Evolutionary conservation across 2,329 filamentous ascomycete species (phyloP).

Genomic region (Alternaria burnsii): DNA sequence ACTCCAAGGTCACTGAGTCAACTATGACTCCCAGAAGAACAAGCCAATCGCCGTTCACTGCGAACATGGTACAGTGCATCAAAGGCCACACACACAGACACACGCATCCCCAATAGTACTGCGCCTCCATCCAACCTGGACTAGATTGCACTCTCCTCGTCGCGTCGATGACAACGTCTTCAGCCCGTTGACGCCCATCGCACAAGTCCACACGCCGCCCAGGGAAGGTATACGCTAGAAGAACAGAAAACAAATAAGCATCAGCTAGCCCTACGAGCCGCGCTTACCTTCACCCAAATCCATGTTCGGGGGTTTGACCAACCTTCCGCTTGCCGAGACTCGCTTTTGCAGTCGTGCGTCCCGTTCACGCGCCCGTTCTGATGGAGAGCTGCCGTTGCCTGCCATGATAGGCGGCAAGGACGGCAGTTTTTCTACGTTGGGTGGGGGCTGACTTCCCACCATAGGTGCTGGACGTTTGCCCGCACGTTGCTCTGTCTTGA

Average conservation of each 20-base stretch:
- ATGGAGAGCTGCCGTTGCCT: conserved; percentile 52
- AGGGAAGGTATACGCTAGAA: conserved; percentile 48
- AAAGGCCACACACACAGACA: background rate
- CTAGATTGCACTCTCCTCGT: conserved; percentile 4
- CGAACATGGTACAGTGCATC: conserved; percentile 1
- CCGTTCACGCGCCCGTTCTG: conserved; percentile 48
- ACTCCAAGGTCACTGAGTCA: background rate
- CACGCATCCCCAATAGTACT: background rate
- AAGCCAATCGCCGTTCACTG: background rate
- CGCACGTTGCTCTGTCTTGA: conserved; percentile 65
- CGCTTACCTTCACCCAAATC: conserved; percentile 48
- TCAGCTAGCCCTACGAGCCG: conserved; percentile 38
- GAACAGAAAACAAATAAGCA: conserved; percentile 39
- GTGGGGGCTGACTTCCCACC: conserved; percentile 59
- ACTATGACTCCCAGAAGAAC: background rate
- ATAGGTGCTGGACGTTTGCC: conserved; percentile 51
- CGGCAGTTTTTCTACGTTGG: conserved; percentile 66
- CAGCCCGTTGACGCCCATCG: conserved; percentile 43
- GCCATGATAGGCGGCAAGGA: conserved; percentile 65
- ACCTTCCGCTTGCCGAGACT: conserved; percentile 52
- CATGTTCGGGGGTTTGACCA: conserved; percentile 46
- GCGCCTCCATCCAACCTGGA: conserved; percentile 10
- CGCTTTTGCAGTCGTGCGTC: conserved; percentile 51
- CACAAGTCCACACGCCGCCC: conserved; percentile 41
- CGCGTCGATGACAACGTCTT: conserved; percentile 19